Evolutionary conservation across 1,139 yeast species (phyloP).

Genomic region (Eremothecium sinecaudum): DNA sequence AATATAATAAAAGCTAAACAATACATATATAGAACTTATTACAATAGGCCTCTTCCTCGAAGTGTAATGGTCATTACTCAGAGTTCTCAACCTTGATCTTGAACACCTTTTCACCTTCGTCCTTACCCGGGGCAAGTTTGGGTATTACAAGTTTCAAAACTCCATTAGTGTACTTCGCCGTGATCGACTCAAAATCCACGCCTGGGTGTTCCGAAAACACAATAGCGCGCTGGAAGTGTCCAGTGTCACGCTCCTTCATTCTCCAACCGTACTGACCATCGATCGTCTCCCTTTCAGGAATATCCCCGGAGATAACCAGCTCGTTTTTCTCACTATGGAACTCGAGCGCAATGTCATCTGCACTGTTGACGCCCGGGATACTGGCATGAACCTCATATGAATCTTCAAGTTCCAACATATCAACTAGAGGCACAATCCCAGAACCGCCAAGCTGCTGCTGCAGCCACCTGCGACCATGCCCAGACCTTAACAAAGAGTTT

Average conservation of each 20-base stretch:
- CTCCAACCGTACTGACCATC: slow-evolving; percentile 25
- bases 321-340: slow-evolving; percentile 35
- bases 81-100: slow-evolving; percentile 31
- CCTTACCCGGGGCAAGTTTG: slow-evolving; percentile 28
- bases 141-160: slow-evolving; percentile 35
- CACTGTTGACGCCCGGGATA: slow-evolving; percentile 37
- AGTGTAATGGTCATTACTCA: too few species aligned
- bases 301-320: slow-evolving; percentile 33
- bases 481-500: slow-evolving; percentile 8
- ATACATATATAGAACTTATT: too few species aligned
- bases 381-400: slow-evolving; percentile 34
- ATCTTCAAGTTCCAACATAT: slow-evolving; percentile 34
- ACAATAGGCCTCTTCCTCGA: too few species aligned
- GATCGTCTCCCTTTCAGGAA: slow-evolving; percentile 22
- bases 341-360: slow-evolving; percentile 32
- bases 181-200: slow-evolving; percentile 35
- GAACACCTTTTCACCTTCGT: slow-evolving; percentile 20
- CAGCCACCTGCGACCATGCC: too few species aligned
- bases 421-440: slow-evolving; percentile 33
- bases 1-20: too few species aligned
- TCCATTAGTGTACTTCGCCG: slow-evolving; percentile 35
- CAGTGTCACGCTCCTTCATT: slow-evolving; percentile 34
- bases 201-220: slow-evolving; percentile 32
- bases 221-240: slow-evolving; percentile 36
- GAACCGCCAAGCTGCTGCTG: background rate